Base-by-base conservation (phyloP, 805 yeast genomes). In the Torulaspora delbrueckii region DNA sequence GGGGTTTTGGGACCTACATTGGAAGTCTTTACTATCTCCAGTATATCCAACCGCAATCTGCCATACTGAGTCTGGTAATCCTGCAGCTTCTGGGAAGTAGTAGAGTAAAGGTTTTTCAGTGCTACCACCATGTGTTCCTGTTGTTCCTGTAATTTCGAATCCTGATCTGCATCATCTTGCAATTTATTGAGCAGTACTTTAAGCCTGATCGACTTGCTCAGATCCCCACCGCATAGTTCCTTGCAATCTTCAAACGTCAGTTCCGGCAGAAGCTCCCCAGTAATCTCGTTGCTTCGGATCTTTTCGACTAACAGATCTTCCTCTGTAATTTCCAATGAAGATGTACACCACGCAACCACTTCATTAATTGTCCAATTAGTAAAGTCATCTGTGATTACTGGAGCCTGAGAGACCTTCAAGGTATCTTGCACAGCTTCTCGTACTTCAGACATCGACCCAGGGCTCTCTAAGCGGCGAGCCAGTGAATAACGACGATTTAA, bases 241-340 rank as follows among this genome's bases (percentile, higher is more conserved):
- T 73, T 70, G 36, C 90, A 75, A 59, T 88, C 93, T 7, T 76
- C 78, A 9, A 85, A 77, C 26, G 79, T 78, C 40, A 90, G 69
- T 50, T 78, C 81, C 1, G 86, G 80, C 42, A 91, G 67, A 3
- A 85, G 73, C 25, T 84, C 77, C 1, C 96, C 96, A 38, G 47
- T 56, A 23, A 62, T 63, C 27, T 45, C 56, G 48, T 60, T 58
- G 27, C 47, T 54, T 12, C 35, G 44, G 13, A 57, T 34, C 32
- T 45, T 57, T 9, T 40, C 40, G 8, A 42, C 51, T 36, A 55
- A 37, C n/a, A 42, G 37, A 16, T 52, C 54, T 22, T 49, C 47
- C 4, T 47, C 56, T 8, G 39, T 37, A 10, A 62, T 31, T 8
- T 47, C 41, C 40, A 62, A 33, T 13, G 53, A 45, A n/a, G 48